A percentile compares a stretch with the other conserved stretches of the same genome.
Evolutionary conservation across 2,329 filamentous ascomycete genomes (phyloP).

Genomic region (Hypoxylon sp.): DNA sequence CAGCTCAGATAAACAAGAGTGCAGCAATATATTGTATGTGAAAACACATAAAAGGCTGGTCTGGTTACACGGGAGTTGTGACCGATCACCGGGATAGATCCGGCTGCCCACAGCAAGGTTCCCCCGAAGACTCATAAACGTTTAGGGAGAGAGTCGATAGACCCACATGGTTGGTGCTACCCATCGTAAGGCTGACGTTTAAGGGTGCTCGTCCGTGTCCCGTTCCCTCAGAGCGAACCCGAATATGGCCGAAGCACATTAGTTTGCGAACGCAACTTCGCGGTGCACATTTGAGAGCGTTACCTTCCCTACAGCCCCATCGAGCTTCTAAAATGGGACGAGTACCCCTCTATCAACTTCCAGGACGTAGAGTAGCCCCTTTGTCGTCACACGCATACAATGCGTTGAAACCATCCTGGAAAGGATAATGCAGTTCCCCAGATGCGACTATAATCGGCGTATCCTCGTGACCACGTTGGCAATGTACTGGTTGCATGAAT

Average conservation of each 20-base stretch:
- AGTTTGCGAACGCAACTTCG: constrained; percentile 17
- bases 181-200: constrained; percentile 39
- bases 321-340: constrained; percentile 9
- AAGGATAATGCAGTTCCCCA: constrained; percentile 16
- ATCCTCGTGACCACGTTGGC: constrained; percentile 31
- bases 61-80: constrained; percentile 22
- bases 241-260: constrained; percentile 33
- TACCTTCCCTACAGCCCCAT: constrained; percentile 22
- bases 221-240: constrained; percentile 22
- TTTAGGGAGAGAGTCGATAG: neutral
- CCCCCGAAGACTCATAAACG: constrained; percentile 26
- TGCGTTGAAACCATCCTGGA: constrained; percentile 20
- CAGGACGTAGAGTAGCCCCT: constrained; percentile 13
- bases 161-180: constrained; percentile 27
- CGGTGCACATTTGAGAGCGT: constrained; percentile 26
- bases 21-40: constrained; percentile 20
- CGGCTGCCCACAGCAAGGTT: constrained; percentile 23
- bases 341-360: constrained; percentile 14
- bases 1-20: neutral
- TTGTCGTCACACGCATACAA: constrained; percentile 16
- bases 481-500: constrained; percentile 31
- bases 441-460: constrained; percentile 26
- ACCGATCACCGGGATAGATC: constrained; percentile 29
- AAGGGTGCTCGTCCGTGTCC: constrained; percentile 7
- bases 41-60: constrained; percentile 1